phyloP scores from a whole-genome alignment of 2,329 filamentous ascomycete genomes.

The Periconia sp. region DNA sequence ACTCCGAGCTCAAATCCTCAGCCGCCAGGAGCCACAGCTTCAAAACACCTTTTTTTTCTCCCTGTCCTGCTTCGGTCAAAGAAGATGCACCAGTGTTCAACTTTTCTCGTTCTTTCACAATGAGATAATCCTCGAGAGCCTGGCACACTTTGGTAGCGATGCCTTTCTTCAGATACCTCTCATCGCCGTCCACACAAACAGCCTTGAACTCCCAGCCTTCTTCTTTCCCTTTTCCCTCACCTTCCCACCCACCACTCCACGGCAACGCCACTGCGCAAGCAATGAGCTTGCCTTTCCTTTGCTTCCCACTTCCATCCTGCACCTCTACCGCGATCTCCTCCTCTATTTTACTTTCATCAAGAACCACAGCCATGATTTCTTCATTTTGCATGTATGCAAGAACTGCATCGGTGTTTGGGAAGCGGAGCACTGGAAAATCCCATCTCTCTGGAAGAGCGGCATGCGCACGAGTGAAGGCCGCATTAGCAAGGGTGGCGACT shows the following conservation, averaged over 20 bases:
- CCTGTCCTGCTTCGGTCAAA: conserved; percentile 1
- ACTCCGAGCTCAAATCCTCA: conserved; percentile 30
- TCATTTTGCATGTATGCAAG: conserved; percentile 18
- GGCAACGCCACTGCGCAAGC: conserved; percentile 29
- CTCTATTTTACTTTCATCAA: conserved; percentile 12
- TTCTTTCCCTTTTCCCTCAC: conserved; percentile 21
- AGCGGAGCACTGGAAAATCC: conserved; percentile 16
- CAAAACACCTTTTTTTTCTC: conserved; percentile 6
- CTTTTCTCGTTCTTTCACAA: conserved; percentile 5
- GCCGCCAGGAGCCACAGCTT: conserved; percentile 29
- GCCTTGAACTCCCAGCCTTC: conserved; percentile 36
- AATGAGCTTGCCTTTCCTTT: conserved; percentile 16
- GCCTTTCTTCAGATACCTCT: conserved; percentile 22
- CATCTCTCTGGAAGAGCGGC: conserved; percentile 18
- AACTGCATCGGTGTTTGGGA: conserved; percentile 16
- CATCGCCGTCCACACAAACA: conserved; percentile 26
- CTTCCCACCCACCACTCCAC: conserved; percentile 29
- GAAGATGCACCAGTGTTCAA: too few species aligned
- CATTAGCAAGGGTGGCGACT: conserved; percentile 24
- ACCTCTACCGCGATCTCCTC: not conserved
- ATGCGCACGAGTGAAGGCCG: conserved; percentile 26
- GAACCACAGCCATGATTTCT: conserved; percentile 21
- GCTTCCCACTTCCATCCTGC: not conserved
- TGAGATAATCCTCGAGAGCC: conserved; percentile 17
- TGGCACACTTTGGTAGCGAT: conserved; percentile 20